Conservation (phyloP, 257 asterid species). For the Leonotis leonurus region DNA sequence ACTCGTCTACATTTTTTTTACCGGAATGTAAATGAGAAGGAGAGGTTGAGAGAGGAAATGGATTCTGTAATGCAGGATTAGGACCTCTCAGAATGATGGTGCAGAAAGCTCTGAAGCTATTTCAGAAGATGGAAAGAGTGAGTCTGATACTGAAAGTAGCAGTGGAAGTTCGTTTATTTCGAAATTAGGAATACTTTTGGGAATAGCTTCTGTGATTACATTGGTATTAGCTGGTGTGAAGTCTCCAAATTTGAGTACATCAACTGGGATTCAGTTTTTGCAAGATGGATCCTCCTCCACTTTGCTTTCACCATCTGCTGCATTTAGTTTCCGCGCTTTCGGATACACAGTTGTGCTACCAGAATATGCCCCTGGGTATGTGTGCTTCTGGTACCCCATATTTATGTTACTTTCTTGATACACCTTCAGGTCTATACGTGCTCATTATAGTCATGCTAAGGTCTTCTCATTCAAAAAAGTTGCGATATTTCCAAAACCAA, state of each 20-base stretch:
- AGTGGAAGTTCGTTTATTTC: conserved; percentile 45
- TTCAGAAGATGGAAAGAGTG: conserved; percentile 24
- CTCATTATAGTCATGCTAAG: neutral
- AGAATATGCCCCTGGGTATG: conserved; percentile 81
- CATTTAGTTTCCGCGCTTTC: conserved; percentile 62
- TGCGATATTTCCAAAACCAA: neutral
- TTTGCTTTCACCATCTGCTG: conserved; percentile 32
- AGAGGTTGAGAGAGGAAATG: neutral
- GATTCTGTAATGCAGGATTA: conserved; percentile 32
- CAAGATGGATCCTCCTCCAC: conserved; percentile 36
- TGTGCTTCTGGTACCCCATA: conserved; percentile 18
- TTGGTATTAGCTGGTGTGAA: conserved; percentile 39
- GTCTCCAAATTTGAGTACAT: conserved; percentile 42
- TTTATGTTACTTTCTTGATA: neutral
- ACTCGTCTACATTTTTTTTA: neutral
- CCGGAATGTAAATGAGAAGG: neutral
- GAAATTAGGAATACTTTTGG: conserved; percentile 53
- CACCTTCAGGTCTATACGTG: neutral
- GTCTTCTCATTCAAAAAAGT: neutral
- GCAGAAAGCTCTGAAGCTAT: conserved; percentile 28
- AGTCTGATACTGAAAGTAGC: conserved; percentile 19
- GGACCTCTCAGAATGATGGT: conserved; percentile 32
- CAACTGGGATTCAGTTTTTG: conserved; percentile 42
- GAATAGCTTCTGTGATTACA: conserved; percentile 60
- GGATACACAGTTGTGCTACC: conserved; percentile 71